Evolutionary conservation across 1,139 yeast species (phyloP), one percentile per base, ranked within the genome.

Genomic region (Citeromyces hawaiiensis): DNA sequence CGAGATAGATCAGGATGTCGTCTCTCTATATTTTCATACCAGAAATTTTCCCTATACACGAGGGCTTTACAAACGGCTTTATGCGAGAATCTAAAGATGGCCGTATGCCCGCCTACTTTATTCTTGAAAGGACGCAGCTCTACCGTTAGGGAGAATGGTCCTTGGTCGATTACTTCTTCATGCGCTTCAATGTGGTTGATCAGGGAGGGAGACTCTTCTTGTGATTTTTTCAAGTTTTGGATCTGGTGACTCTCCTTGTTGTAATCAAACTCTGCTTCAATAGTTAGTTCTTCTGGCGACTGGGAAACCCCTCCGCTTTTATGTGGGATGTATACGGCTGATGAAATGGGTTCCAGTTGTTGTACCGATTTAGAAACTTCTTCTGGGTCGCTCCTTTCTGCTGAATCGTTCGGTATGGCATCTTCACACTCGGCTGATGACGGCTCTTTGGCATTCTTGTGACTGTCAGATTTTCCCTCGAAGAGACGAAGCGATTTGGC

Each of bases 71-170:
- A 91, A n/a, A 93, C 96, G 0, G 97, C 97, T 43, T 85, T 68
- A 49, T 79, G 82, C 6, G 94, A 82, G 54, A 91, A 91, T 46
- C 91, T 71, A 60, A 91, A 93, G 37, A 93, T 87, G 2, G 97
- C 96, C 0, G 96, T 91, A 56, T 93, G 99, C 0, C 99, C 99
- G 8, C 99, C 99, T 6, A 93, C 98, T 53, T 83, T 83, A 54
- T 91, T 88, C 47, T 80, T 76, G 61, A 83, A 88, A 2, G 94
- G 96, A 40, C 85, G 75, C 42, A 88, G 61, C 54, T 87, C 96
- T 1, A 87, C 95, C 1, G 95, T 78, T 37, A 78, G 60, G 2
- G 87, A 83, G 48, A 66, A 79, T 31, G 64, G 63, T 5, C 60
- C 54, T 9, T 51, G 51, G 23, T 54, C 52, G 7, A 14, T 10